These are phyloP conservation scores for Miscanthus sacchariflorus DNA, from an alignment of 202 grass and related monocot genomes.

Conservation along the genomic window DNA sequence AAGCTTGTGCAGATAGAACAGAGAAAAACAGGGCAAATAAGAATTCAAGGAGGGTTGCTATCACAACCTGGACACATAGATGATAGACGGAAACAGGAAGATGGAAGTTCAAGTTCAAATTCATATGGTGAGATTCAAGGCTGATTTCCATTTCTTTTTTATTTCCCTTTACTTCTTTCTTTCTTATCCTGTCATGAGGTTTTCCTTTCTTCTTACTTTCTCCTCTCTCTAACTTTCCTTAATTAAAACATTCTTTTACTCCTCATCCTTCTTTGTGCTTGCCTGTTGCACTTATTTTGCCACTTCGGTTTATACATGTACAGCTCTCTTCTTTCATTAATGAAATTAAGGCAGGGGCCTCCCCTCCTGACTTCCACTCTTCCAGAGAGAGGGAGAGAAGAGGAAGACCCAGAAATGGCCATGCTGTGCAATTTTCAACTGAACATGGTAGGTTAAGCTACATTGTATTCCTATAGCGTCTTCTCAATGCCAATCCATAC, in stretches of 20 bases:
- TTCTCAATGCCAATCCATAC: not conserved
- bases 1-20: not conserved
- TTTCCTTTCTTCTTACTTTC: not conserved
- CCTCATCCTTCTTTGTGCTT: not conserved
- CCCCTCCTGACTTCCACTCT: not conserved
- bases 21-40: not conserved
- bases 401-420: not conserved
- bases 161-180: not conserved
- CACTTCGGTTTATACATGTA: not conserved
- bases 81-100: not conserved
- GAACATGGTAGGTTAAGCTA: constrained; percentile 12
- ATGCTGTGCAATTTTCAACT: not conserved
- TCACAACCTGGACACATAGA: not conserved
- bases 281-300: not conserved
- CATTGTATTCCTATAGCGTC: not conserved
- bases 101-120: not conserved
- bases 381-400: too few species aligned
- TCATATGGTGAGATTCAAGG: not conserved
- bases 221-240: not conserved
- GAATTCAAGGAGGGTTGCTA: not conserved
- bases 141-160: not conserved
- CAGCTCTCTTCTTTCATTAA: not conserved
- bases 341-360: not conserved
- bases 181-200: not conserved
- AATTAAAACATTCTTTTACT: not conserved